These are phyloP conservation scores for Vaccinium vitisidaea DNA, from an alignment of 148 eudicot species.

Conservation along the genomic window DNA sequence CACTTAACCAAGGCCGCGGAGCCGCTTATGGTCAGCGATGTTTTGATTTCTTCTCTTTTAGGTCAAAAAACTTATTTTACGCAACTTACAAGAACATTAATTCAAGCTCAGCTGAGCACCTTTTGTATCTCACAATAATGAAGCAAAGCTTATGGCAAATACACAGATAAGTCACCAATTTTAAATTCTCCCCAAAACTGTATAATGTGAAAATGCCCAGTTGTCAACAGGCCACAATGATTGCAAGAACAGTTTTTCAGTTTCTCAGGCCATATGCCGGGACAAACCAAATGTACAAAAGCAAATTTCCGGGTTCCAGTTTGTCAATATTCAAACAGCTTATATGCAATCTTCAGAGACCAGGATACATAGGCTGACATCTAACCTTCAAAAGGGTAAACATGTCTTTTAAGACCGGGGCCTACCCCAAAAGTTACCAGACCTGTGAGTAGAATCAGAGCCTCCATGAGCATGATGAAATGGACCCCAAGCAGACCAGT, in stretches of 20 bases:
- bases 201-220: background rate
- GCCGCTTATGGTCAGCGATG: too few species aligned
- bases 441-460: slow-evolving; percentile 22
- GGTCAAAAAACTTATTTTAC: too few species aligned
- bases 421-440: slow-evolving; percentile 26
- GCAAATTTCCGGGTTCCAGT: slow-evolving; percentile 9
- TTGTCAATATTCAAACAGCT: background rate
- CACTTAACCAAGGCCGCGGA: too few species aligned
- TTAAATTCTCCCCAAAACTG: slow-evolving; percentile 4
- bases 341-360: background rate
- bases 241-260: slow-evolving; percentile 13
- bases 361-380: slow-evolving; percentile 3
- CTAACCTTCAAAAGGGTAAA: background rate
- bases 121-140: background rate
- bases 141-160: background rate
- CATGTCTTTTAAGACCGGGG: slow-evolving; percentile 25
- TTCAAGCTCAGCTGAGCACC: background rate
- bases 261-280: slow-evolving; percentile 17
- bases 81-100: background rate
- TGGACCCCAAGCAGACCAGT: slow-evolving; percentile 13
- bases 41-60: too few species aligned
- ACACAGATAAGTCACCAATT: slow-evolving; percentile 19
- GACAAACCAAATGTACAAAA: slow-evolving; percentile 9
- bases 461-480: slow-evolving; percentile 19
- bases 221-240: slow-evolving; percentile 10